These are phyloP conservation scores for Sclerotinia glacialis DNA, from an alignment of 2,329 filamentous ascomycete genomes.

Conservation along the genomic window DNA sequence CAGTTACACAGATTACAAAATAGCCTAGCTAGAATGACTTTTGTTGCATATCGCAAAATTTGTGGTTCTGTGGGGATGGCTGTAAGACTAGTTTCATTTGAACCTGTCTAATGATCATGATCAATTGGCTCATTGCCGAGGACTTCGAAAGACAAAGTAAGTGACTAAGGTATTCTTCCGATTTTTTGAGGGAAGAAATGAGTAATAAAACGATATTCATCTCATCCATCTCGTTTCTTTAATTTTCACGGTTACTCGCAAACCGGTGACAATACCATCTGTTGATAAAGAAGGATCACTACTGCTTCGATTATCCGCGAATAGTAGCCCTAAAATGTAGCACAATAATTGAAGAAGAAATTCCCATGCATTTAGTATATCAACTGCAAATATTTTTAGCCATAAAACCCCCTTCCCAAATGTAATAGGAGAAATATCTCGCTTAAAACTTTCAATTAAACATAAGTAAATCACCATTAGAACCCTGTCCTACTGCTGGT, in stretches of 20 bases:
- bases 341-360: background rate
- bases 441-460: slow-evolving; percentile 19
- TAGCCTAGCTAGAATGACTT: background rate
- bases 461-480: slow-evolving; percentile 66
- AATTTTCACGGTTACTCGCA: background rate
- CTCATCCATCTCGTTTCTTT: background rate
- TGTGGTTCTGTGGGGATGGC: background rate
- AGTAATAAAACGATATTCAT: background rate
- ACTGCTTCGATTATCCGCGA: background rate
- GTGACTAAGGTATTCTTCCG: background rate
- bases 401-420: background rate
- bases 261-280: background rate
- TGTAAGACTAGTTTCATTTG: background rate
- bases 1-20: slow-evolving; percentile 1
- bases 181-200: background rate
- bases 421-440: slow-evolving; percentile 1
- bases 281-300: background rate
- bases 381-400: slow-evolving; percentile 7
- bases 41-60: slow-evolving; percentile 6
- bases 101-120: background rate
- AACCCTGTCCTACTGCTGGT: slow-evolving; percentile 60
- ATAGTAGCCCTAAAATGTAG: background rate
- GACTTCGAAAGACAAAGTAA: background rate
- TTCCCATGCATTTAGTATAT: slow-evolving; percentile 6
- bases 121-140: background rate